phyloP scores from a whole-genome alignment of 2,329 filamentous ascomycete genomes.

The Pseudocercospora pini-densiflorae region DNA sequence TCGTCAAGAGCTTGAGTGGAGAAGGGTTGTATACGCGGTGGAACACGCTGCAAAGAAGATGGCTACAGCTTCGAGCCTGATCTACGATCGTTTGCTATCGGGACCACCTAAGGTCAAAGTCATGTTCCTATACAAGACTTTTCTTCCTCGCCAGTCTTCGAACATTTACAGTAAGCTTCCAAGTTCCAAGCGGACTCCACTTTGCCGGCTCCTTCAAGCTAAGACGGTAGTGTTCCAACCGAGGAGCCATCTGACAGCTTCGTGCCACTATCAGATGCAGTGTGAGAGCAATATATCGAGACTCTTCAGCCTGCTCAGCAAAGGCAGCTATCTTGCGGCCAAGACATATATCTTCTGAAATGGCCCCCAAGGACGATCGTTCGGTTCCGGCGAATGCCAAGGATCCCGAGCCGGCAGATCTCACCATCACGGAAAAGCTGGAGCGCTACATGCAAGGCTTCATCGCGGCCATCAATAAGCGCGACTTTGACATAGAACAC shows the following conservation, averaged over 20 bases:
- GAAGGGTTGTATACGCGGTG: too few relatives aligned
- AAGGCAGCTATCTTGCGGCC: too few relatives aligned
- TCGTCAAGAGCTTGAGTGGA: too few relatives aligned
- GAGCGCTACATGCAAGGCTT: slow-evolving; percentile 8
- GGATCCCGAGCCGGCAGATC: too few relatives aligned
- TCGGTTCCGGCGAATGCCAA: too few relatives aligned
- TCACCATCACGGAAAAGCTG: background rate
- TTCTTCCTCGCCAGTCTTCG: background rate
- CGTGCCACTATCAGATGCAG: too few relatives aligned
- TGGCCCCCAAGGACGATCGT: too few relatives aligned
- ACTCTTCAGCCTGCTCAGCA: too few relatives aligned
- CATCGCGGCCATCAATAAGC: slow-evolving; percentile 15
- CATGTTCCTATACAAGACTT: background rate
- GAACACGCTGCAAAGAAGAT: too few relatives aligned
- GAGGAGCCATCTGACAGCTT: too few relatives aligned
- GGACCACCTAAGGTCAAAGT: background rate
- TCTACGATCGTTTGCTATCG: background rate
- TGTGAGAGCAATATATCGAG: too few relatives aligned
- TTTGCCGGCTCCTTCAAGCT: background rate
- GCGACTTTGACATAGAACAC: slow-evolving; percentile 15
- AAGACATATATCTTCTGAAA: too few relatives aligned
- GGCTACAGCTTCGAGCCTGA: background rate
- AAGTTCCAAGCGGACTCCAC: background rate
- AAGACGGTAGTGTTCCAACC: background rate
- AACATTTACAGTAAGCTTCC: background rate